Evolutionary conservation across 768 basidiomycete genomes (phyloP).

Genomic region (Galerina sulciceps): DNA sequence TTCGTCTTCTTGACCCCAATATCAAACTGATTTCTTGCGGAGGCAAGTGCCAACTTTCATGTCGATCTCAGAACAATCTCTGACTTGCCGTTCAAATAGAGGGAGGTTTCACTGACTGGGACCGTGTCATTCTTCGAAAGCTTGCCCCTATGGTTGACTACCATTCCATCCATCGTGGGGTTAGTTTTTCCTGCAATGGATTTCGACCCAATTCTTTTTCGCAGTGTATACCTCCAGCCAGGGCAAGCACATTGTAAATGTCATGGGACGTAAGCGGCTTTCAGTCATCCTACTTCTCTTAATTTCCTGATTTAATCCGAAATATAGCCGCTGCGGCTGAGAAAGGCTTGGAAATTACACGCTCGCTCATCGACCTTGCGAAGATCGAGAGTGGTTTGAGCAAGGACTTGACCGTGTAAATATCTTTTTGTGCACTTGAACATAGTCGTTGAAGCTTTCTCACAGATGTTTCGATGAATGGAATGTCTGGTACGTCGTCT

Average conservation of each 20-base stretch:
- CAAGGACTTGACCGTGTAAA: slow-evolving; percentile 43
- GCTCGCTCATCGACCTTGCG: slow-evolving; percentile 55
- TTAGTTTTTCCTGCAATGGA: neutral
- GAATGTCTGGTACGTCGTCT: slow-evolving; percentile 49
- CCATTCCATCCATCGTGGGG: slow-evolving; percentile 48
- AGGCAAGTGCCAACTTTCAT: slow-evolving; percentile 31
- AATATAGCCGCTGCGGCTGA: slow-evolving; percentile 51
- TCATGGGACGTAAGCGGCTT: slow-evolving; percentile 48
- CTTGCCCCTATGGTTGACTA: slow-evolving; percentile 53
- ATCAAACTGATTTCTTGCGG: slow-evolving; percentile 63
- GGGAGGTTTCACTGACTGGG: slow-evolving; percentile 47
- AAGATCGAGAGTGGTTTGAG: slow-evolving; percentile 41
- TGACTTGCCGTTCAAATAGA: slow-evolving; percentile 25
- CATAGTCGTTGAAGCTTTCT: neutral
- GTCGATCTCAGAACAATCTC: slow-evolving; percentile 17
- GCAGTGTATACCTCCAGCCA: slow-evolving; percentile 45
- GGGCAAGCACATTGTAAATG: slow-evolving; percentile 54
- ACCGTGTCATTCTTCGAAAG: slow-evolving; percentile 41
- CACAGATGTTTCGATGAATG: slow-evolving; percentile 57
- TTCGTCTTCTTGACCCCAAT: slow-evolving; percentile 57
- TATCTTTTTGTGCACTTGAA: neutral
- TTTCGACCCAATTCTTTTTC: neutral
- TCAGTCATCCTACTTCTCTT: neutral
- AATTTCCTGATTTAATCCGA: neutral
- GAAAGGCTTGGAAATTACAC: slow-evolving; percentile 53